Conservation (phyloP, 176 grass and related monocot species). For the Oryza meridionalis region DNA sequence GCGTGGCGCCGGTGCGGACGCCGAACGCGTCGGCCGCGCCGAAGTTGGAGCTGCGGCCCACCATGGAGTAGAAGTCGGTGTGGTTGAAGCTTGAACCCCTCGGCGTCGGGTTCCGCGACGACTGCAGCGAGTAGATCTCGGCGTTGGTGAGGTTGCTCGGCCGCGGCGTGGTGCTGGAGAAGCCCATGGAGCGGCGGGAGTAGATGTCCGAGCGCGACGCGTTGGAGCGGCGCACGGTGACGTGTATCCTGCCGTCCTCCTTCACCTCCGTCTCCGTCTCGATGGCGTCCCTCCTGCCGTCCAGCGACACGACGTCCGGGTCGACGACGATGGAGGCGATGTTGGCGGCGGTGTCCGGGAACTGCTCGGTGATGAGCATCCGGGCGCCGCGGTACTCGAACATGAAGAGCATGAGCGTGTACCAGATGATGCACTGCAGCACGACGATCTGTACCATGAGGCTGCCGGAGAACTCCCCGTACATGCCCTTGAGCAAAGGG, state of each 20-base stretch:
- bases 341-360: constrained; percentile 82
- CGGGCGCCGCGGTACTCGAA: constrained; percentile 94
- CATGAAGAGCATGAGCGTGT: constrained; percentile 99
- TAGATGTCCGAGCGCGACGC: constrained; percentile 94
- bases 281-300: constrained; percentile 69
- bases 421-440: constrained; percentile 99
- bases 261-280: constrained; percentile 93
- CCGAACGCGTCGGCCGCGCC: constrained; percentile 71
- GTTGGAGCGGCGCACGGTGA: constrained; percentile 91
- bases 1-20: constrained; percentile 63
- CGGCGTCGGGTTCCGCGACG: constrained; percentile 89
- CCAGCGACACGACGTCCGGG: constrained; percentile 88
- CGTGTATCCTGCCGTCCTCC: constrained; percentile 90
- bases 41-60: constrained; percentile 95
- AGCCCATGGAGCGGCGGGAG: constrained; percentile 80
- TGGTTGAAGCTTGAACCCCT: constrained; percentile 98
- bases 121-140: constrained; percentile 99
- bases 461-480: constrained; percentile 76
- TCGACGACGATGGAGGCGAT: constrained; percentile 95
- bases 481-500: constrained; percentile 97
- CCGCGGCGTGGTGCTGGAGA: constrained; percentile 82
- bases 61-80: constrained; percentile 99
- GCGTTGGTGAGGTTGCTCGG: constrained; percentile 98
- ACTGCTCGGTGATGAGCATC: constrained; percentile 96
- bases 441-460: constrained; percentile 99